A percentile compares a stretch with the other conserved stretches of the same genome.
phyloP scores from a whole-genome alignment of 768 basidiomycete genomes.

The Rubroboletus pulcherrimus region DNA sequence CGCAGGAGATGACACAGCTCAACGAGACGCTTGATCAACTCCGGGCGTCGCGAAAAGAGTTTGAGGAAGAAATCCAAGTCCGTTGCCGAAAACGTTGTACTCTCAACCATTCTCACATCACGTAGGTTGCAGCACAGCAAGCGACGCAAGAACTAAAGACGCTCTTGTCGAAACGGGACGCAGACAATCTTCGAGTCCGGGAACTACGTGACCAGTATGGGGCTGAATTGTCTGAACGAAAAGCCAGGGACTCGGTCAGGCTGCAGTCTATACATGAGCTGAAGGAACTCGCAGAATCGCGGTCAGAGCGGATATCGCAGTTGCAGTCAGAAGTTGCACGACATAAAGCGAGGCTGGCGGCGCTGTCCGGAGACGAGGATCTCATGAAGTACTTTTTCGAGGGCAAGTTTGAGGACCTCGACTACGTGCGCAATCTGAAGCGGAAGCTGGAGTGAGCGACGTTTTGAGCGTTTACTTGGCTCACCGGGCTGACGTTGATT shows the following conservation, averaged over 20 bases:
- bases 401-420: conserved; percentile 47
- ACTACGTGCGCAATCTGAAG: conserved; percentile 53
- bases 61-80: conserved; percentile 45
- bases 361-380: conserved; percentile 64
- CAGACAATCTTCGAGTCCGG: conserved; percentile 63
- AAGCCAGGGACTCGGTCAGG: conserved; percentile 58
- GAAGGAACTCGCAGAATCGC: conserved; percentile 59
- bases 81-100: conserved; percentile 19
- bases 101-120: conserved; percentile 12
- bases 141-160: conserved; percentile 60
- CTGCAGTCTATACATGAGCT: conserved; percentile 59
- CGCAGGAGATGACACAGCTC: conserved; percentile 37
- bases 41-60: conserved; percentile 39
- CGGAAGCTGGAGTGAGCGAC: conserved; percentile 50
- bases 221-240: conserved; percentile 67
- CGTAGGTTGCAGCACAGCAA: conserved; percentile 42
- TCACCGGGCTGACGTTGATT: conserved; percentile 14
- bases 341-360: conserved; percentile 74
- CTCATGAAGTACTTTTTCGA: conserved; percentile 67
- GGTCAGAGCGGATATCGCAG: conserved; percentile 68
- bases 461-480: background rate
- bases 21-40: conserved; percentile 44
- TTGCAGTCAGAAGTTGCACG: conserved; percentile 71
- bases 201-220: conserved; percentile 65
- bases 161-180: conserved; percentile 59